Percentiles rank a stretch among this genome's conserved stretches.
phyloP scores from a whole-genome alignment of 129 eudicot genomes.

The Gnaphalium uliginosum region DNA sequence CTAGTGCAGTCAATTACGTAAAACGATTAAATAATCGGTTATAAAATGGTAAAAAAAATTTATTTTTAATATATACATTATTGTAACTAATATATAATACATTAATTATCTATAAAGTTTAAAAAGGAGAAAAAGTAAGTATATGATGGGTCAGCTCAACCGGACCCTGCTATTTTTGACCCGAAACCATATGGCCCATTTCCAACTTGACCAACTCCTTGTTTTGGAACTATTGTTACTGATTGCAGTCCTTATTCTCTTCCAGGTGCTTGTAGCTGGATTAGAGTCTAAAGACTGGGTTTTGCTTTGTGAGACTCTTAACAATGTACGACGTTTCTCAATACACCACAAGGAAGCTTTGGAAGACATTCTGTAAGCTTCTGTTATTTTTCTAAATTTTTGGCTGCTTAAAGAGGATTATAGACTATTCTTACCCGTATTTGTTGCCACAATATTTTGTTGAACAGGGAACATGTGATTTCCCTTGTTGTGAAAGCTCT shows the following conservation, averaged over 20 bases:
- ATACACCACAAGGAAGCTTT: slow-evolving; percentile 70
- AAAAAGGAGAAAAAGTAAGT: neutral
- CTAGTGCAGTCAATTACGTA: neutral
- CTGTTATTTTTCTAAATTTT: neutral
- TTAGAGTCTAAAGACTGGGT: slow-evolving; percentile 89
- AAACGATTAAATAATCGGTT: neutral
- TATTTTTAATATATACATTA: no score
- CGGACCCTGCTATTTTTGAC: neutral
- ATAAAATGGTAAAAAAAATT: no score
- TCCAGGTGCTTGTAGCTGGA: slow-evolving; percentile 54
- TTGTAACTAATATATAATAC: neutral
- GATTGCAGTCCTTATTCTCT: slow-evolving; percentile 15
- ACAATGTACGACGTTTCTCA: slow-evolving; percentile 67
- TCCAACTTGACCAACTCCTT: neutral
- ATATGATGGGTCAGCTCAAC: neutral
- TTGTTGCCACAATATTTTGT: neutral
- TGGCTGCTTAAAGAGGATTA: neutral
- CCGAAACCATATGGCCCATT: neutral
- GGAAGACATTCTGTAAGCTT: slow-evolving; percentile 55
- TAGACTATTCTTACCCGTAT: neutral
- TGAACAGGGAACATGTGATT: slow-evolving; percentile 64
- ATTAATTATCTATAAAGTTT: neutral
- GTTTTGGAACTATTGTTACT: slow-evolving; percentile 10
- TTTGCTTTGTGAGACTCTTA: slow-evolving; percentile 66
- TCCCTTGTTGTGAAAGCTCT: slow-evolving; percentile 70